Evolutionary conservation across 2,329 filamentous ascomycete genomes (phyloP).

Genomic region (Colletotrichum cereale): DNA sequence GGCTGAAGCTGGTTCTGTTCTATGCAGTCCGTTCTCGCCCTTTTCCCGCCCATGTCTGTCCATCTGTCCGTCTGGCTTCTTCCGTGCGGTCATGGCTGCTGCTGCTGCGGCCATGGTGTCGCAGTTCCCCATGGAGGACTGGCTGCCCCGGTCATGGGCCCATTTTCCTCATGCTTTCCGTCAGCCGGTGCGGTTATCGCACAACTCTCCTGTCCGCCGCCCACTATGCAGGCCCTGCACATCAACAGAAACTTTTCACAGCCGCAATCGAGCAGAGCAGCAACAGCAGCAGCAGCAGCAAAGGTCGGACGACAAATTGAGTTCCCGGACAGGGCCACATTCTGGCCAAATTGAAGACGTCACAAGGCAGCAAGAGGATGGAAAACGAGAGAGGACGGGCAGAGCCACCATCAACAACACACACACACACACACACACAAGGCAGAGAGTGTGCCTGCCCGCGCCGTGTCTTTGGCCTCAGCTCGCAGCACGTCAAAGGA

Average conservation of each 20-base stretch:
- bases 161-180: constrained; percentile 6
- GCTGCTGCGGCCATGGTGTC: background rate
- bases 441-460: background rate
- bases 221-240: constrained; percentile 30
- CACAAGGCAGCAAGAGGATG: background rate
- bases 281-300: too few relatives aligned
- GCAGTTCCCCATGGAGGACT: background rate
- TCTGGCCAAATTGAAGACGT: background rate
- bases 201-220: constrained; percentile 23
- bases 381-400: background rate
- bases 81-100: background rate
- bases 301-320: constrained; percentile 24
- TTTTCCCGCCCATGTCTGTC: constrained; percentile 17
- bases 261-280: constrained; percentile 5
- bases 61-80: background rate
- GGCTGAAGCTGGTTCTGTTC: constrained; percentile 30
- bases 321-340: background rate
- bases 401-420: background rate
- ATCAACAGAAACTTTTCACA: constrained; percentile 20
- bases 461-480: constrained; percentile 17
- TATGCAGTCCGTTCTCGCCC: background rate
- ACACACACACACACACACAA: background rate
- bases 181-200: constrained; percentile 21
- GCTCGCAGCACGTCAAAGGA: constrained; percentile 35
- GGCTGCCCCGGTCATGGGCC: background rate